Evolutionary conservation across 2,329 filamentous ascomycete genomes (phyloP).

Genomic region (Arachnopeziza araneosa): DNA sequence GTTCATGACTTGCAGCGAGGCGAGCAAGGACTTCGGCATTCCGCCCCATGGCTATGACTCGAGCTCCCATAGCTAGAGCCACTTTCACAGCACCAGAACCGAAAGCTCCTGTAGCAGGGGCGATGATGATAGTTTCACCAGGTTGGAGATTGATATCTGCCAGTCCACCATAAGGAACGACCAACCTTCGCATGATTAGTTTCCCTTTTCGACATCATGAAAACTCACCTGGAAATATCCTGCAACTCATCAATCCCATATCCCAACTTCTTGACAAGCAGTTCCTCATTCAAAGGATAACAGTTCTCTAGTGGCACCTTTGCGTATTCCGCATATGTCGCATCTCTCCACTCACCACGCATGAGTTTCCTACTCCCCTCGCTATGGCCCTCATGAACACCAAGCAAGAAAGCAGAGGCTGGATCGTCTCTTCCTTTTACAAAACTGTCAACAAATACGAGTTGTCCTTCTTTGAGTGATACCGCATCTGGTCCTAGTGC

Average conservation of each 20-base stretch:
- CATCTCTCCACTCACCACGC: conserved; percentile 31
- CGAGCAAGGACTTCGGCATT: conserved; percentile 33
- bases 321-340: conserved; percentile 32
- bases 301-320: conserved; percentile 35
- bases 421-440: conserved; percentile 33
- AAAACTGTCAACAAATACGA: conserved; percentile 32
- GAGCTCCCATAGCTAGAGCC: conserved; percentile 43
- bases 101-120: conserved; percentile 42
- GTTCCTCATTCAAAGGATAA: conserved; percentile 30
- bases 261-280: conserved; percentile 19
- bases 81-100: conserved; percentile 39
- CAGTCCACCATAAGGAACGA: conserved; percentile 43
- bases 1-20: conserved; percentile 27
- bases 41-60: conserved; percentile 44
- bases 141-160: conserved; percentile 36
- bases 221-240: conserved; percentile 1
- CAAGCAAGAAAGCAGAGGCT: conserved; percentile 25
- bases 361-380: conserved; percentile 26
- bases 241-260: conserved; percentile 9
- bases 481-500: conserved; percentile 32
- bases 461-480: conserved; percentile 27
- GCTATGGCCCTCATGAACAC: conserved; percentile 27
- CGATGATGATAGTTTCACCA: conserved; percentile 41
- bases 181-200: conserved; percentile 16
- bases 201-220: neutral